phyloP scores from a whole-genome alignment of 192 early-diverging fungal species.

The Spinellus fusiger region DNA sequence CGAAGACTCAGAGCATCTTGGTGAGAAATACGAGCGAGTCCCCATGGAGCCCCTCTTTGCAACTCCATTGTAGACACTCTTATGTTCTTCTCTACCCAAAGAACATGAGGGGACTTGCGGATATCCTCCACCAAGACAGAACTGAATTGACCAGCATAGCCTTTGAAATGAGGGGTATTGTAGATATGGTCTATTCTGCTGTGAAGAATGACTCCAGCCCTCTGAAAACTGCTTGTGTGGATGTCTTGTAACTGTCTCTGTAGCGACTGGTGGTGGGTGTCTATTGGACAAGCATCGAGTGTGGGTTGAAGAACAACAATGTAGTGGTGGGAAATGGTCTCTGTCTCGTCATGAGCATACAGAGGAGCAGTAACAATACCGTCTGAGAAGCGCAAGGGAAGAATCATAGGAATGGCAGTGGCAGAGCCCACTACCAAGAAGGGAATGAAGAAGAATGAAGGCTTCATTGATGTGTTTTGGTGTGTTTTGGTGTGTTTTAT shows the following conservation, averaged over 20 bases:
- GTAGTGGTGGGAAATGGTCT: conserved; percentile 67
- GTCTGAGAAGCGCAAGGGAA: conserved; percentile 14
- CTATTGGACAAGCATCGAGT: conserved; percentile 14
- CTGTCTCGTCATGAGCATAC: conserved; percentile 51
- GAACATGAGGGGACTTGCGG: conserved; percentile 59
- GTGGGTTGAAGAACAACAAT: conserved; percentile 70
- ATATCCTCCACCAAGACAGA: conserved; percentile 55
- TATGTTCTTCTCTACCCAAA: conserved; percentile 78
- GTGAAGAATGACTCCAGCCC: conserved; percentile 11
- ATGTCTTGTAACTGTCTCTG: conserved; percentile 11
- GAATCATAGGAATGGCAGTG: conserved; percentile 25
- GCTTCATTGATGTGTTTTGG: conserved; percentile 20
- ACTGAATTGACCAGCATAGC: conserved; percentile 66
- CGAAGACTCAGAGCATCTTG: background rate
- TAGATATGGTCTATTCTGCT: conserved; percentile 62
- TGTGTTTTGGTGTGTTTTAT: background rate
- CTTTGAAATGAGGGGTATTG: conserved; percentile 53
- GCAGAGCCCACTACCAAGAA: conserved; percentile 32
- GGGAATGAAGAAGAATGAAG: conserved; percentile 36
- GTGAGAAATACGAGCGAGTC: background rate
- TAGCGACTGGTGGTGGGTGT: conserved; percentile 29
- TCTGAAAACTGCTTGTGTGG: background rate
- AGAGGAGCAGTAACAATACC: conserved; percentile 51
- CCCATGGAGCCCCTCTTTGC: conserved; percentile 40
- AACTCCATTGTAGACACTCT: conserved; percentile 61